These are phyloP conservation scores for Cryptococcus sp. DNA, from an alignment of 1,284 basidiomycete genomes.

Conservation along the genomic window DNA sequence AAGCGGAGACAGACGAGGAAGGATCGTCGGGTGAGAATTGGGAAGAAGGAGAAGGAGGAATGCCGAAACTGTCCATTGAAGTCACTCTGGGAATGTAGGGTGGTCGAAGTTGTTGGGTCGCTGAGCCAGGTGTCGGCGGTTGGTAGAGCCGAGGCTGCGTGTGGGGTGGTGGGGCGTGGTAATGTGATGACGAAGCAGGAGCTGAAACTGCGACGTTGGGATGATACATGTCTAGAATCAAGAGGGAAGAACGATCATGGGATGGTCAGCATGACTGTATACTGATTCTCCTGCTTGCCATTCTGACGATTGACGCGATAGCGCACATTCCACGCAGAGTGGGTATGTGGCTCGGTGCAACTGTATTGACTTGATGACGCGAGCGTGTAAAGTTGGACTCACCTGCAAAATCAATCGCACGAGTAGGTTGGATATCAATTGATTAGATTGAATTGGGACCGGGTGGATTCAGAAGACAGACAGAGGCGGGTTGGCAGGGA, in stretches of 20 bases:
- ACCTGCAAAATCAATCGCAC: neutral
- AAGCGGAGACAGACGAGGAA: conserved; percentile 8
- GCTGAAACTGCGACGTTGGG: conserved; percentile 5
- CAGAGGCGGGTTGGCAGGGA: neutral
- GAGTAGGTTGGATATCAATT: neutral
- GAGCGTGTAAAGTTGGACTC: neutral
- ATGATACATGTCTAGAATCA: conserved; percentile 18
- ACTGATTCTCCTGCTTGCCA: neutral
- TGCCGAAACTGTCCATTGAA: conserved; percentile 18
- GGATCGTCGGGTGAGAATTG: conserved; percentile 6
- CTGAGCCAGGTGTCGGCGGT: conserved; percentile 8
- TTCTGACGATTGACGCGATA: neutral
- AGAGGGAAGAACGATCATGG: neutral
- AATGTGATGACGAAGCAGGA: conserved; percentile 4
- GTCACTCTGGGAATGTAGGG: conserved; percentile 11
- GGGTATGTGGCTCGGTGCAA: too few relatives aligned
- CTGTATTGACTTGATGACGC: neutral
- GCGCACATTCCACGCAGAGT: neutral
- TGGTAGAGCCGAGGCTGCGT: conserved; percentile 15
- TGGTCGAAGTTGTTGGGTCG: conserved; percentile 1
- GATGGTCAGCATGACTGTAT: neutral
- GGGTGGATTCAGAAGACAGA: too few relatives aligned
- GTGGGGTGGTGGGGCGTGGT: conserved; percentile 1
- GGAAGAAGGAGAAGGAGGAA: conserved; percentile 10
- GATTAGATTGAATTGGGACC: neutral